Base-by-base conservation (phyloP, 2,329 filamentous ascomycete species). In the Neofusicoccum laricinum region DNA sequence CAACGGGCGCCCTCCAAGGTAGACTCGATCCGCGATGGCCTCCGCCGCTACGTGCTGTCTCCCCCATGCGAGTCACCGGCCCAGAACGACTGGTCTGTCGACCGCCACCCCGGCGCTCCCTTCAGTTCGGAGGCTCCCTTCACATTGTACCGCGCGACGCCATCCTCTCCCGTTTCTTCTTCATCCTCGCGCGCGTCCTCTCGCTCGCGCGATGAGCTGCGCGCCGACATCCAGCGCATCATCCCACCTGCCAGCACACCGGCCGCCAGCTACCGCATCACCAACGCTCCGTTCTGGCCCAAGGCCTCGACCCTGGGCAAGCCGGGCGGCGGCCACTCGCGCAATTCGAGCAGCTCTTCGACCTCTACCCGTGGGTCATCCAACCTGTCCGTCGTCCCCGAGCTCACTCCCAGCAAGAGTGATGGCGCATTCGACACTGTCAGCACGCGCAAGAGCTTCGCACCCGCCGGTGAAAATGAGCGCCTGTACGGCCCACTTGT, bases 341-440 rank as follows among this genome's bases (percentile, higher is more conserved):
- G 53, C 53, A 45, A 43, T 21, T 43, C 53, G 12, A 30, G 19
- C 21, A 36, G 17, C 15, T 17, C 49, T 10, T 7, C 48, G 2
- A 19, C n/a, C 49, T 51, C 49, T 8, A 36, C 30, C 15, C 8
- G 32, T 14, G 46, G 8, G 3, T 49, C 46, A 4, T 14, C 12
- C 6, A 8, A 17, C n/a, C n/a, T 46, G 1, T 12, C 25, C 15
- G 25, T 14, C 8, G 55, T 59, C 5, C 55, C 55, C 21, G 40
- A 59, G n/a, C 55, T 59, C 17, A 45, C 40, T 15, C 40, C 55
- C 41, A 59, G 40, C 41, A 59, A 21, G 30, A 59, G 55, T 25
- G 55, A 59, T 8, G 46, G 55, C 55, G 19, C 30, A 14, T 59
- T 46, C 30, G 55, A 59, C 17, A 48, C 55, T 4, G 46, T 25